These are phyloP conservation scores for Heliosperma pusillum DNA, from an alignment of 148 eudicot genomes.

Conservation along the genomic window DNA sequence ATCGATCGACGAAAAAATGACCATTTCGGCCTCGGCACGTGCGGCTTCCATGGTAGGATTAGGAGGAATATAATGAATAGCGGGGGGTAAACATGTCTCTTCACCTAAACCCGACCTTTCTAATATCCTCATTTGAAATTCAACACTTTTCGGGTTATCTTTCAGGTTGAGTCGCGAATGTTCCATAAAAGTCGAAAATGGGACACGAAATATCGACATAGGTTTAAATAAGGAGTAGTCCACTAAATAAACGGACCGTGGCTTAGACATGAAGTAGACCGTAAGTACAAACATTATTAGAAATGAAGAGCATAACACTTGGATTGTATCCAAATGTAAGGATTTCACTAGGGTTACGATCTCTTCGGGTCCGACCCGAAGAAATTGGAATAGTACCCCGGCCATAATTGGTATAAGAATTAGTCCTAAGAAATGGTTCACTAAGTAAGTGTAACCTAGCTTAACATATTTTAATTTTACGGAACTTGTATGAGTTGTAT, in stretches of 20 bases:
- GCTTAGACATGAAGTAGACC: constrained; percentile 34
- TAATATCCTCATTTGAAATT: constrained; percentile 36
- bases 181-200: constrained; percentile 39
- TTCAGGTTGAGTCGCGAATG: constrained; percentile 24
- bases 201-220: constrained; percentile 19
- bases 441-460: constrained; percentile 64
- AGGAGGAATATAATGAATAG: constrained; percentile 68
- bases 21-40: constrained; percentile 55
- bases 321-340: constrained; percentile 37
- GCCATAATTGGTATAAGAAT: constrained; percentile 45
- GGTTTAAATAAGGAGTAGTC: constrained; percentile 35
- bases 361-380: constrained; percentile 42
- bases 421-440: constrained; percentile 55
- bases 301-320: constrained; percentile 41
- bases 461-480: constrained; percentile 62
- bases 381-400: constrained; percentile 31
- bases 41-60: constrained; percentile 70
- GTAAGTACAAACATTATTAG: constrained; percentile 19
- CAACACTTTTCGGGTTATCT: constrained; percentile 30
- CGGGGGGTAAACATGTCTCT: constrained; percentile 41
- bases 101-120: constrained; percentile 35
- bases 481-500: constrained; percentile 26
- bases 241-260: constrained; percentile 29
- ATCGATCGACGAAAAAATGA: constrained; percentile 57
- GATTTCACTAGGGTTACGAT: constrained; percentile 26